Percentiles rank a stretch among this genome's conserved stretches.
These are phyloP conservation scores for Leccinum fallax DNA, from an alignment of 1,284 basidiomycete genomes.

Conservation along the genomic window DNA sequence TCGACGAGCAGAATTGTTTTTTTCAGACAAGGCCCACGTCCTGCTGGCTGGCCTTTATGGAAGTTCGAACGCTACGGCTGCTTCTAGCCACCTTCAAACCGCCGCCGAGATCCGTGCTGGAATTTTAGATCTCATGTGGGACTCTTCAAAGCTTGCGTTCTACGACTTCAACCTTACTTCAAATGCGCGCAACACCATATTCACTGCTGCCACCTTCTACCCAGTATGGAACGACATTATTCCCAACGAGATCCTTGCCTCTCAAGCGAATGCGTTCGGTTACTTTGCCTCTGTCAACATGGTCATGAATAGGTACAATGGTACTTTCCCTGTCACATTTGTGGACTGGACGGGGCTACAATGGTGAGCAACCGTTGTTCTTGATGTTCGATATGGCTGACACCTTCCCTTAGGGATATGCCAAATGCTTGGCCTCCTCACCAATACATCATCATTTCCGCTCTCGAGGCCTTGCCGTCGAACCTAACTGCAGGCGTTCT, in stretches of 20 bases:
- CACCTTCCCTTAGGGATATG: slow-evolving; percentile 54
- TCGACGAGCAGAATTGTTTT: slow-evolving; percentile 9
- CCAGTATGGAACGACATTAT: slow-evolving; percentile 88
- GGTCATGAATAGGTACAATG: slow-evolving; percentile 80
- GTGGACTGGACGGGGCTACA: slow-evolving; percentile 73
- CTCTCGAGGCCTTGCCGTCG: slow-evolving; percentile 70
- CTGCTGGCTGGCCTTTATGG: slow-evolving; percentile 69
- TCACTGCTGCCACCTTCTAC: slow-evolving; percentile 77
- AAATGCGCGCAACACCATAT: slow-evolving; percentile 63
- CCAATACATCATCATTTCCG: slow-evolving; percentile 79
- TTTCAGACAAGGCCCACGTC: slow-evolving; percentile 62
- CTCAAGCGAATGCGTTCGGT: slow-evolving; percentile 64
- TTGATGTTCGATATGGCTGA: background rate
- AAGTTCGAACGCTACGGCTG: slow-evolving; percentile 45
- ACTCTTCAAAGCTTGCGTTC: slow-evolving; percentile 78
- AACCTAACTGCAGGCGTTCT: slow-evolving; percentile 60
- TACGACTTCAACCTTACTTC: slow-evolving; percentile 84
- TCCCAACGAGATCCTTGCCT: slow-evolving; percentile 66
- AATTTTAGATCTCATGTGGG: slow-evolving; percentile 88
- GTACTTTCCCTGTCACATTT: slow-evolving; percentile 43
- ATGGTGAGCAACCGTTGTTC: slow-evolving; percentile 53
- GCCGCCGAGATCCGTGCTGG: slow-evolving; percentile 65
- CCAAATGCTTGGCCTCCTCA: slow-evolving; percentile 88
- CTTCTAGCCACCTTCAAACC: slow-evolving; percentile 55
- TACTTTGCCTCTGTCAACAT: slow-evolving; percentile 76